These are phyloP conservation scores for Pythium biforme DNA, from an alignment of 352 stramenopile genomes.

Conservation along the genomic window DNA sequence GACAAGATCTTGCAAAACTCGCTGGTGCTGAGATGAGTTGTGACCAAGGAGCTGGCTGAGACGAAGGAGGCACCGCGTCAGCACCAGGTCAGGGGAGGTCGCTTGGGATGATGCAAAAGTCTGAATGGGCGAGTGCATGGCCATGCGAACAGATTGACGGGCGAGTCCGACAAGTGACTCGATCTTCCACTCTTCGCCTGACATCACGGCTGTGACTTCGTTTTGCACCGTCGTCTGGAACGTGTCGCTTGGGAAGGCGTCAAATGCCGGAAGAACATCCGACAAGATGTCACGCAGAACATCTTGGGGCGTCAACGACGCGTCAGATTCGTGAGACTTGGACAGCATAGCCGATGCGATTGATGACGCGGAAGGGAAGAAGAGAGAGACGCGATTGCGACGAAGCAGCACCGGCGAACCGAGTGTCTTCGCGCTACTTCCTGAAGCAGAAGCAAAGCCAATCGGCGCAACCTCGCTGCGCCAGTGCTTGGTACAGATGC, in stretches of 20 bases:
- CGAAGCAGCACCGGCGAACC: slow-evolving; percentile 64
- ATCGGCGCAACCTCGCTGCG: slow-evolving; percentile 64
- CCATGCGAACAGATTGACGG: slow-evolving; percentile 57
- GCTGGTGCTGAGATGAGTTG: slow-evolving; percentile 45
- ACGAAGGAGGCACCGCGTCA: slow-evolving; percentile 52
- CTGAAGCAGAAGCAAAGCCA: slow-evolving; percentile 48
- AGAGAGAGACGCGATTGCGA: slow-evolving; percentile 62
- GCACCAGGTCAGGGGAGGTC: slow-evolving; percentile 35
- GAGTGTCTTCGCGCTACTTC: slow-evolving; percentile 31
- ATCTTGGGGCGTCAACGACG: slow-evolving; percentile 27
- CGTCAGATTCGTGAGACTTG: slow-evolving; percentile 24
- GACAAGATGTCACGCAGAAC: slow-evolving; percentile 47
- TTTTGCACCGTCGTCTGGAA: slow-evolving; percentile 64
- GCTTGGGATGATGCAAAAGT: background rate
- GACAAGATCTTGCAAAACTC: slow-evolving; percentile 59
- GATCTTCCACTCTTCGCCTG: slow-evolving; percentile 53
- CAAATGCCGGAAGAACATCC: slow-evolving; percentile 65
- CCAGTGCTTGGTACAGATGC: slow-evolving; percentile 74
- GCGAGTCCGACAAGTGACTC: slow-evolving; percentile 69
- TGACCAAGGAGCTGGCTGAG: slow-evolving; percentile 59
- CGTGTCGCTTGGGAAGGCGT: slow-evolving; percentile 55
- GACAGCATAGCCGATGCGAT: slow-evolving; percentile 53
- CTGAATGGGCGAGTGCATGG: slow-evolving; percentile 19
- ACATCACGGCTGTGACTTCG: slow-evolving; percentile 49
- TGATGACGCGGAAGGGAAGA: slow-evolving; percentile 53